These are phyloP conservation scores for Cystobasidium pallidum DNA, from an alignment of 1,284 basidiomycete species.

Conservation along the genomic window DNA sequence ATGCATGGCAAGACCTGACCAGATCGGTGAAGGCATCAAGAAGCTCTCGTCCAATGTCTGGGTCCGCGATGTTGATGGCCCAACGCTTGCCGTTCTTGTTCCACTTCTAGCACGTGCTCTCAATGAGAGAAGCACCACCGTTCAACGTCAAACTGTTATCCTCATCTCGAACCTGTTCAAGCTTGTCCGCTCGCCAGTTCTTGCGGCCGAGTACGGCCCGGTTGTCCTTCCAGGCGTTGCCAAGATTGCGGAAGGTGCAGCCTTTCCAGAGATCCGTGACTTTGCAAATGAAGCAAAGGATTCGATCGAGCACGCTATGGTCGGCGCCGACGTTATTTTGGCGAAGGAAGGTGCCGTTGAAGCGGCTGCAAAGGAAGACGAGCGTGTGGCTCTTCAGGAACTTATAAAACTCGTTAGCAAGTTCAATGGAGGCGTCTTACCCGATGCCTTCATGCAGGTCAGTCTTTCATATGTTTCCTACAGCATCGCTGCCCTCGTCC, in stretches of 20 bases:
- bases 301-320: constrained; percentile 49
- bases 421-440: constrained; percentile 48
- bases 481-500: constrained; percentile 75
- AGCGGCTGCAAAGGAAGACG: constrained; percentile 50
- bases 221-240: constrained; percentile 88
- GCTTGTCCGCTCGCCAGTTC: constrained; percentile 86
- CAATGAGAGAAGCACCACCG: constrained; percentile 86
- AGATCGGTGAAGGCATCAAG: constrained; percentile 92
- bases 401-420: constrained; percentile 59
- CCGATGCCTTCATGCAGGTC: constrained; percentile 57
- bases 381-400: constrained; percentile 60
- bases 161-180: constrained; percentile 98
- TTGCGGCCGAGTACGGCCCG: constrained; percentile 87
- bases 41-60: constrained; percentile 92
- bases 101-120: constrained; percentile 89
- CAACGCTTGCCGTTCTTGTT: constrained; percentile 92
- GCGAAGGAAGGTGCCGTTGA: constrained; percentile 52
- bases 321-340: constrained; percentile 52
- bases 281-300: constrained; percentile 65
- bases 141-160: constrained; percentile 77
- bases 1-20: constrained; percentile 82
- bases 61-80: constrained; percentile 94
- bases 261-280: constrained; percentile 95
- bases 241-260: constrained; percentile 85
- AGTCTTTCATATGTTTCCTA: constrained; percentile 71